Evolutionary conservation across 371 early-diverging fungal species (phyloP).

Genomic region (Lichtheimia ramosa): DNA sequence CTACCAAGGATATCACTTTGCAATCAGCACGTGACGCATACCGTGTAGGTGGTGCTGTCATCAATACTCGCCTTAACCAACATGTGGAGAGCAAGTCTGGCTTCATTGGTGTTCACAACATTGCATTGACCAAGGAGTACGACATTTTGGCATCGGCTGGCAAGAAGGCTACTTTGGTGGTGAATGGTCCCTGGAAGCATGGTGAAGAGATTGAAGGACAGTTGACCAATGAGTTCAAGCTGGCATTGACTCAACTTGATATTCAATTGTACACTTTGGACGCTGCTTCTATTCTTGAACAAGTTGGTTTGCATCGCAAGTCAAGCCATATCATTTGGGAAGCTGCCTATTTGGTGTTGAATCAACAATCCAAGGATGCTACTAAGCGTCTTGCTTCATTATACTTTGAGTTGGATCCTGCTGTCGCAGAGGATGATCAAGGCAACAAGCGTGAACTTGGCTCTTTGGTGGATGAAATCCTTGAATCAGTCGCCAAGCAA

Average conservation of each 20-base stretch:
- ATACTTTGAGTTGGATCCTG: constrained; percentile 27
- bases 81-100: constrained; percentile 51
- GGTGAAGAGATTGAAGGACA: constrained; percentile 70
- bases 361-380: constrained; percentile 16
- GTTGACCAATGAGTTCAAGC: constrained; percentile 69
- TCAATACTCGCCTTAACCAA: constrained; percentile 54
- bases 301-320: constrained; percentile 57
- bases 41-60: constrained; percentile 56
- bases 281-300: constrained; percentile 60
- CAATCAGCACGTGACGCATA: constrained; percentile 58
- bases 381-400: constrained; percentile 23
- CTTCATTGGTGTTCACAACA: constrained; percentile 70
- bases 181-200: constrained; percentile 69
- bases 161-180: constrained; percentile 56
- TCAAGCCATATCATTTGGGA: constrained; percentile 57
- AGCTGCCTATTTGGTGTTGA: constrained; percentile 55
- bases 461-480: constrained; percentile 21
- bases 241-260: constrained; percentile 55
- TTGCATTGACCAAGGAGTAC: constrained; percentile 57
- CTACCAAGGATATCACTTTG: constrained; percentile 28
- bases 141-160: constrained; percentile 61
- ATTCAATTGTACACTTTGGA: constrained; percentile 68
- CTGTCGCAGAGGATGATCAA: constrained; percentile 19
- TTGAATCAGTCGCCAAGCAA: constrained; percentile 27
- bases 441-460: constrained; percentile 24